These are phyloP conservation scores for Spathaspora arborariae DNA, from an alignment of 805 yeast species.

Conservation along the genomic window DNA sequence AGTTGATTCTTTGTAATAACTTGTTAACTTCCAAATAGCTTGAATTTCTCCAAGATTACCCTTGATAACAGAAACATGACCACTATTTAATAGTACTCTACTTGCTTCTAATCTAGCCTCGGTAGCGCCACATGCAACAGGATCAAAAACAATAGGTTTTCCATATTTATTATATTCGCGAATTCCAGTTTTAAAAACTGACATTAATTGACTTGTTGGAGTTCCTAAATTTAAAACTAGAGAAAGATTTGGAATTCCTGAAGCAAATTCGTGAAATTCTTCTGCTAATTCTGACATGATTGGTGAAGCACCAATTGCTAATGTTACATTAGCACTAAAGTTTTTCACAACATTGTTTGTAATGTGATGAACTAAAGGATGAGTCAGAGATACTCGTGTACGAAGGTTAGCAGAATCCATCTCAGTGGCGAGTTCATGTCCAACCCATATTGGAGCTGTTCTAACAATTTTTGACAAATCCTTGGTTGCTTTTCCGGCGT, in stretches of 20 bases:
- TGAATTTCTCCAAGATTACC: slow-evolving; percentile 85
- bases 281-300: slow-evolving; percentile 74
- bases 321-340: slow-evolving; percentile 79
- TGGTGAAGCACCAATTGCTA: slow-evolving; percentile 84
- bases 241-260: slow-evolving; percentile 44
- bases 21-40: slow-evolving; percentile 45
- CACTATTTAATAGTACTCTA: slow-evolving; percentile 47
- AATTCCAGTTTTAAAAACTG: slow-evolving; percentile 49
- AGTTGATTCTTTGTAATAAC: slow-evolving; percentile 13
- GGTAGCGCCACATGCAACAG: slow-evolving; percentile 92
- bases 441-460: slow-evolving; percentile 14
- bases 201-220: slow-evolving; percentile 42
- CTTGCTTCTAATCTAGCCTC: slow-evolving; percentile 48
- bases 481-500: slow-evolving; percentile 51
- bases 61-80: slow-evolving; percentile 65
- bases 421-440: background rate
- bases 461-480: slow-evolving; percentile 27
- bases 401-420: background rate
- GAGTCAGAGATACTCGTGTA: slow-evolving; percentile 16
- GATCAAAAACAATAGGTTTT: slow-evolving; percentile 75
- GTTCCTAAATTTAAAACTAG: slow-evolving; percentile 78
- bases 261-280: slow-evolving; percentile 67
- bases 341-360: slow-evolving; percentile 88
- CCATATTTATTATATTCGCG: slow-evolving; percentile 52
- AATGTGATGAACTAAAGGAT: slow-evolving; percentile 80